phyloP scores from a whole-genome alignment of 2,329 filamentous ascomycete species.

The Exserohilum turcica region DNA sequence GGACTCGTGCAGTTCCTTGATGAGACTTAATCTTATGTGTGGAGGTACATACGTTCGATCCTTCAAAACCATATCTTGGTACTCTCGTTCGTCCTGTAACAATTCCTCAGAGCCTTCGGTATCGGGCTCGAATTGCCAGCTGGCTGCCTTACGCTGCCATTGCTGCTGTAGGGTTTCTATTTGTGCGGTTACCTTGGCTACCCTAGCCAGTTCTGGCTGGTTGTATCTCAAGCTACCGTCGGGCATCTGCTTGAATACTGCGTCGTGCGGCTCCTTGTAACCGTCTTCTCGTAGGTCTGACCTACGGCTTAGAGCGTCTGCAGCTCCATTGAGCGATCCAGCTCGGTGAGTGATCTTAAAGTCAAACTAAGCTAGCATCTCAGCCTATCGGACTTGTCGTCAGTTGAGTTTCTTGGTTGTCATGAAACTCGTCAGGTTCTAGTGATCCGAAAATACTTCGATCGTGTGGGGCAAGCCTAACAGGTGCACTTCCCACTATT shows the following conservation, averaged over 20 bases:
- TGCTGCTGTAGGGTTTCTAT: background rate
- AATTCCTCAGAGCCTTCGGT: background rate
- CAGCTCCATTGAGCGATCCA: background rate
- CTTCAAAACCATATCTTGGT: background rate
- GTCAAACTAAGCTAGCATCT: slow-evolving; percentile 4
- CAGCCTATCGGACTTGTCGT: too few species aligned
- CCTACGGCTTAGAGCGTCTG: background rate
- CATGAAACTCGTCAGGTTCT: slow-evolving; percentile 8
- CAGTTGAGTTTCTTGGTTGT: slow-evolving; percentile 1
- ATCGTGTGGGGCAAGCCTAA: too few species aligned
- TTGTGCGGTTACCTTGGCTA: background rate
- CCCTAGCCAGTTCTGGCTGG: too few species aligned
- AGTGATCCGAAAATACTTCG: slow-evolving; percentile 20
- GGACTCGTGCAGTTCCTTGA: too few species aligned
- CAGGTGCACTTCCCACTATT: too few species aligned
- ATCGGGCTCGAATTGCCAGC: background rate
- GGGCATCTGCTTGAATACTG: too few species aligned
- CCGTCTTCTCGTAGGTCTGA: background rate
- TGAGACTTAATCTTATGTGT: too few species aligned
- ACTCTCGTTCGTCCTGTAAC: background rate
- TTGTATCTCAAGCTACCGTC: background rate
- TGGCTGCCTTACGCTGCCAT: background rate
- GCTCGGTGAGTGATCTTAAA: slow-evolving; percentile 4
- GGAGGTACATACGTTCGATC: too few species aligned
- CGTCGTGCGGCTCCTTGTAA: background rate